Conservation (phyloP, 768 basidiomycete genomes). For the Kondoa subrosea region DNA sequence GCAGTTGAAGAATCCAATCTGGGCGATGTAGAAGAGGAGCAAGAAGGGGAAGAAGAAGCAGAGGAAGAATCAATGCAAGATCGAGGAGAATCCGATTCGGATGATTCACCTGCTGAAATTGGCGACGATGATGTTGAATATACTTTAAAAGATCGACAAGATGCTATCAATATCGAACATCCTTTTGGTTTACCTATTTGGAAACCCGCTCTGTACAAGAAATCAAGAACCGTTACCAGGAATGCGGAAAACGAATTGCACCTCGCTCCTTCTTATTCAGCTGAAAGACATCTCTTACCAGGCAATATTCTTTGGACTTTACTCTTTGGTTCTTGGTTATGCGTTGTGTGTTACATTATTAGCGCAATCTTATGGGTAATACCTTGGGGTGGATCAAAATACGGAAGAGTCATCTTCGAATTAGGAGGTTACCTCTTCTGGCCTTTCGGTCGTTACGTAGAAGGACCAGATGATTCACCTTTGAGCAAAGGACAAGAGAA, state of each 20-base stretch:
- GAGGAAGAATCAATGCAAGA: slow-evolving; percentile 5
- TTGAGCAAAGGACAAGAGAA: slow-evolving; percentile 35
- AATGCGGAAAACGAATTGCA: slow-evolving; percentile 90
- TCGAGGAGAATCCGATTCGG: slow-evolving; percentile 14
- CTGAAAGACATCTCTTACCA: slow-evolving; percentile 76
- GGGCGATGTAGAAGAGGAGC: background rate
- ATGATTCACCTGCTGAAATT: slow-evolving; percentile 21
- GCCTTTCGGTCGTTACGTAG: slow-evolving; percentile 96
- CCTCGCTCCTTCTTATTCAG: slow-evolving; percentile 75
- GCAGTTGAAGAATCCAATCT: slow-evolving; percentile 10
- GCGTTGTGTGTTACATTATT: slow-evolving; percentile 49
- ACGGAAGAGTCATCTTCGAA: slow-evolving; percentile 71
- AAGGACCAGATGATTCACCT: slow-evolving; percentile 40
- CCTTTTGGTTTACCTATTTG: slow-evolving; percentile 98
- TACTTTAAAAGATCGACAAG: slow-evolving; percentile 86
- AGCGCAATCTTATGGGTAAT: slow-evolving; percentile 53
- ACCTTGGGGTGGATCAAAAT: slow-evolving; percentile 65
- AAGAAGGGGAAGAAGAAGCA: slow-evolving; percentile 16
- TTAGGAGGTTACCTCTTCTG: slow-evolving; percentile 91
- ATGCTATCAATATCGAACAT: slow-evolving; percentile 89
- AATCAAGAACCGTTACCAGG: slow-evolving; percentile 86
- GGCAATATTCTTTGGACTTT: slow-evolving; percentile 88
- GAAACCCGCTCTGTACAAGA: slow-evolving; percentile 98
- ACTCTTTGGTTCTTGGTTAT: slow-evolving; percentile 86
- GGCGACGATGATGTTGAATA: slow-evolving; percentile 23